Evolutionary conservation across 1,284 basidiomycete genomes (phyloP).

Genomic region (Sporisorium scitamineum): DNA sequence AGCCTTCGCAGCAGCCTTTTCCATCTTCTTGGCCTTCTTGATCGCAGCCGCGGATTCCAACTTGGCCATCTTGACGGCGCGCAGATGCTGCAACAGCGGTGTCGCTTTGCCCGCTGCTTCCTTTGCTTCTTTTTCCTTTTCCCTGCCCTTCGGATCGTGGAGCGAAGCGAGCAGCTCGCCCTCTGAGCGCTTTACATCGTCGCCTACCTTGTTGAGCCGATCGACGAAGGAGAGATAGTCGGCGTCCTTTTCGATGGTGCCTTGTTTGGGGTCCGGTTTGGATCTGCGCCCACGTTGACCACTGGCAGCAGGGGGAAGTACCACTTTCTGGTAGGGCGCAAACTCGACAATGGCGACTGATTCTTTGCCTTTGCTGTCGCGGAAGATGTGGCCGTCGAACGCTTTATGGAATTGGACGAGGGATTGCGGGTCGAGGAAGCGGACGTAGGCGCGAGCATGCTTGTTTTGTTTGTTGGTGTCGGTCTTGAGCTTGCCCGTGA

Average conservation of each 20-base stretch:
- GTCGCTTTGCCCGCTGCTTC: constrained; percentile 40
- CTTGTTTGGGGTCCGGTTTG: constrained; percentile 78
- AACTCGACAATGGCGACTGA: constrained; percentile 91
- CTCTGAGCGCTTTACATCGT: constrained; percentile 43
- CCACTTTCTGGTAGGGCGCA: constrained; percentile 88
- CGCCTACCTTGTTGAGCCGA: constrained; percentile 27
- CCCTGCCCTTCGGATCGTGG: constrained; percentile 20
- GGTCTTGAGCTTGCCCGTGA: constrained; percentile 57
- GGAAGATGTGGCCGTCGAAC: constrained; percentile 91
- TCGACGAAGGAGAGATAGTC: constrained; percentile 49
- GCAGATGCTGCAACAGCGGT: constrained; percentile 59
- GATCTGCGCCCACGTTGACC: constrained; percentile 71
- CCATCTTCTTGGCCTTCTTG: constrained; percentile 39
- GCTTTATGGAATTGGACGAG: constrained; percentile 82
- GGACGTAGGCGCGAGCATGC: constrained; percentile 87
- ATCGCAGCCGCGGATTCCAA: constrained; percentile 31
- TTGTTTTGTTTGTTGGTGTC: constrained; percentile 51
- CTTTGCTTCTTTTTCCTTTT: constrained; percentile 23
- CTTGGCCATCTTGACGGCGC: constrained; percentile 42
- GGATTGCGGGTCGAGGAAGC: constrained; percentile 81
- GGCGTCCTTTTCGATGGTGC: constrained; percentile 78
- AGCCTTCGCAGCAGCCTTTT: constrained; percentile 15
- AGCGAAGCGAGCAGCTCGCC: constrained; percentile 48
- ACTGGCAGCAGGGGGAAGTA: constrained; percentile 1
- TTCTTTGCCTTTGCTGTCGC: constrained; percentile 90